phyloP scores from a whole-genome alignment of 225 moss, liverwort and hornwort species.

The Asterella californica region DNA sequence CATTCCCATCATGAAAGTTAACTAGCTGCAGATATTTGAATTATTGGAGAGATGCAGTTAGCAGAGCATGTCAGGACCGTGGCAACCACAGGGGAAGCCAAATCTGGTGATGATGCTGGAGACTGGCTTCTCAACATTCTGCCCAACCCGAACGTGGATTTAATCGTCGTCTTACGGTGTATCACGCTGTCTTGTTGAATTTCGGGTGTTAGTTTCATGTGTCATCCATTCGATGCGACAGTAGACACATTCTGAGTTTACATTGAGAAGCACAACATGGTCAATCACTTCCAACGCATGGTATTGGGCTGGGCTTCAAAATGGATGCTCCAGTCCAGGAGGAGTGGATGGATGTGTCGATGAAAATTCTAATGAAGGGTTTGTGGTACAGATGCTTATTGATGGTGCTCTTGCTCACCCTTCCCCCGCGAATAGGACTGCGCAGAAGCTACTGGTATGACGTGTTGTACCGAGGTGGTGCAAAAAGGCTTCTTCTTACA shows the following conservation, averaged over 20 bases:
- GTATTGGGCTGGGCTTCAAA: no score
- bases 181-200: slow-evolving; percentile 69
- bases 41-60: slow-evolving; percentile 55
- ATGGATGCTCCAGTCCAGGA: background rate
- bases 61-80: slow-evolving; percentile 43
- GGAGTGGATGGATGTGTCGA: background rate
- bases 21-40: slow-evolving; percentile 62
- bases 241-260: background rate
- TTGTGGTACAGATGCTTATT: no score
- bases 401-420: slow-evolving; percentile 52
- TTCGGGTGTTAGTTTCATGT: background rate
- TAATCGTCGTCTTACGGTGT: slow-evolving; percentile 60
- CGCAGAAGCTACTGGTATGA: slow-evolving; percentile 63
- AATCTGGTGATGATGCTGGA: slow-evolving; percentile 51
- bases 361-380: background rate
- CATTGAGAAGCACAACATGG: background rate
- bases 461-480: slow-evolving; percentile 10
- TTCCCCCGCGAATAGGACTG: slow-evolving; percentile 42
- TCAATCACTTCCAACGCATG: no score
- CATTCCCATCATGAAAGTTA: background rate
- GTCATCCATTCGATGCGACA: background rate
- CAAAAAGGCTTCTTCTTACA: slow-evolving; percentile 40
- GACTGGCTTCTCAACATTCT: slow-evolving; percentile 46
- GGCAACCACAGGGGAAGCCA: slow-evolving; percentile 48
- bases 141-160: slow-evolving; percentile 53